Conservation (phyloP, 345 rosid genomes). For the Viola odorata region DNA sequence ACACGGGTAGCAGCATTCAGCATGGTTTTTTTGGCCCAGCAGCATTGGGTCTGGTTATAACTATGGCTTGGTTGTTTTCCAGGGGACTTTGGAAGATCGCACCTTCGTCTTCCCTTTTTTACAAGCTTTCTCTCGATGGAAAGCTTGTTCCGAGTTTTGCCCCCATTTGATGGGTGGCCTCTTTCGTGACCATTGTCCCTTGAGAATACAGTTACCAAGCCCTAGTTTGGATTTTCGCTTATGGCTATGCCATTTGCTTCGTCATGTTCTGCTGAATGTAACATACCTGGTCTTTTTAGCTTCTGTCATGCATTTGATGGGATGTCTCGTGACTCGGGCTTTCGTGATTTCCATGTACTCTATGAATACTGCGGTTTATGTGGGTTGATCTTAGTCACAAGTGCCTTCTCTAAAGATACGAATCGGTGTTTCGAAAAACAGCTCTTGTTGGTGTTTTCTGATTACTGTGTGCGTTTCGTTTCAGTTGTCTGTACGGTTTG, state of each 20-base stretch:
- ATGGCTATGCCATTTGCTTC: constrained; percentile 12
- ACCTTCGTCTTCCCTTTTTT: constrained; percentile 24
- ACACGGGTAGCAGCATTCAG: constrained; percentile 32
- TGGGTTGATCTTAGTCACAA: constrained; percentile 5
- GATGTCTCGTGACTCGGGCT: constrained; percentile 14
- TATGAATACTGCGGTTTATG: too few relatives aligned
- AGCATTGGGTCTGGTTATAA: constrained; percentile 6
- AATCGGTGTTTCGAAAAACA: constrained; percentile 1
- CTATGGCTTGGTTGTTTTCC: constrained; percentile 43
- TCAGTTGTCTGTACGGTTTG: constrained; percentile 10
- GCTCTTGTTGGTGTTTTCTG: not conserved
- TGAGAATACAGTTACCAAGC: constrained; percentile 38
- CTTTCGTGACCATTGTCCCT: constrained; percentile 32
- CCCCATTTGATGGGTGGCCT: constrained; percentile 24
- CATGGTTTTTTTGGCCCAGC: constrained; percentile 25
- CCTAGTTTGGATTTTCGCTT: constrained; percentile 22
- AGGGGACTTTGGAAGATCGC: constrained; percentile 32
- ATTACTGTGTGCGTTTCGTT: constrained; percentile 7
- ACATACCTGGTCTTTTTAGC: constrained; percentile 22
- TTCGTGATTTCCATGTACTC: constrained; percentile 6
- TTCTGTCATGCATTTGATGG: constrained; percentile 6
- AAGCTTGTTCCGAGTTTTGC: constrained; percentile 41
- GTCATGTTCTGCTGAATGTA: constrained; percentile 27
- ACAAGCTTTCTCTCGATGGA: constrained; percentile 32
- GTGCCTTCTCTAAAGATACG: constrained; percentile 4